A percentile compares a stretch with the other conserved stretches of the same genome.
Evolutionary conservation across 2,329 filamentous ascomycete genomes (phyloP).

Genomic region (Fusarium denticulatum): DNA sequence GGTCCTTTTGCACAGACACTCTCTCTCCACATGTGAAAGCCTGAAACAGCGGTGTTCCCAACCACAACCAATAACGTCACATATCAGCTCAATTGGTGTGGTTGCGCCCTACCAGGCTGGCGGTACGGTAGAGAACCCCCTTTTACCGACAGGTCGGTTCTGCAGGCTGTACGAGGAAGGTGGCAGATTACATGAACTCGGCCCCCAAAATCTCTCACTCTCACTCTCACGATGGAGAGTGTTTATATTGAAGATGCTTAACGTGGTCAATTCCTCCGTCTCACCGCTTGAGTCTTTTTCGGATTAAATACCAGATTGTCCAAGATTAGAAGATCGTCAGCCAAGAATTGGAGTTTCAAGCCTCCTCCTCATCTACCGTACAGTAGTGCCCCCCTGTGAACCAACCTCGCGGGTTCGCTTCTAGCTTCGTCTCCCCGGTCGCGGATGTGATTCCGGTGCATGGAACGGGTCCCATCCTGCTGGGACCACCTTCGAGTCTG

Average conservation of each 20-base stretch:
- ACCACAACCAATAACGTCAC: neutral
- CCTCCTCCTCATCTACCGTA: neutral
- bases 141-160: slow-evolving; percentile 30
- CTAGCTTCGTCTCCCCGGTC: neutral
- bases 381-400: neutral
- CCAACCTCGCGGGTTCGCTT: neutral
- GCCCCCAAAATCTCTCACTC: neutral
- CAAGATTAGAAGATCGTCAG: neutral
- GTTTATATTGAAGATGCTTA: neutral
- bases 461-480: slow-evolving; percentile 1
- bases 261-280: slow-evolving; percentile 10
- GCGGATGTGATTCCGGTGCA: slow-evolving; percentile 28
- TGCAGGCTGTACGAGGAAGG: slow-evolving; percentile 5
- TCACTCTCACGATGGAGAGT: neutral
- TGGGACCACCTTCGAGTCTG: neutral
- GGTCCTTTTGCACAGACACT: slow-evolving; percentile 13
- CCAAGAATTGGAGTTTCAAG: slow-evolving; percentile 3
- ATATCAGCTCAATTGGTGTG: neutral
- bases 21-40: neutral
- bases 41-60: slow-evolving; percentile 24
- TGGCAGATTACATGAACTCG: neutral
- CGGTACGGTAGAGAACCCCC: neutral
- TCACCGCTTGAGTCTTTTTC: slow-evolving; percentile 8
- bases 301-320: slow-evolving; percentile 2
- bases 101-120: slow-evolving; percentile 23